Percentiles rank a stretch among this genome's conserved stretches.
Conservation (phyloP, 306 rosid genomes). For the Psophocarpus tetragonolobus region DNA sequence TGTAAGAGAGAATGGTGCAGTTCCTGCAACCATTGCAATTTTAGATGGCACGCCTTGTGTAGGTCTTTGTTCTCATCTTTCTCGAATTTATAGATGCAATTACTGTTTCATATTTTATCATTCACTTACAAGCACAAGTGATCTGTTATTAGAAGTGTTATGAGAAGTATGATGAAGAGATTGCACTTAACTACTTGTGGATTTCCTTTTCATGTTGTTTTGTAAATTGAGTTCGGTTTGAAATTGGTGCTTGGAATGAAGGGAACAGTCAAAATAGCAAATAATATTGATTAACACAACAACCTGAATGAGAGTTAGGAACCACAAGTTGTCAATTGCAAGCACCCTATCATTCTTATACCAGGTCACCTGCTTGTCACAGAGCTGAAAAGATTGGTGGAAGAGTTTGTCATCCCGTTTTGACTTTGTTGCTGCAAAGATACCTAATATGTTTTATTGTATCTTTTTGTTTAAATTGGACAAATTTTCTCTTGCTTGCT, state of each 20-base stretch:
- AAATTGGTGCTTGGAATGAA: background rate
- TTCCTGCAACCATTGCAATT: slow-evolving; percentile 96
- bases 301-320: background rate
- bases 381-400: background rate
- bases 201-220: slow-evolving; percentile 12
- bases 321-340: slow-evolving; percentile 7
- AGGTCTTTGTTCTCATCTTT: slow-evolving; percentile 54
- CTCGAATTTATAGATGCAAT: slow-evolving; percentile 2
- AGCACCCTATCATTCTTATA: slow-evolving; percentile 14
- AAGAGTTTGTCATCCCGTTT: slow-evolving; percentile 18
- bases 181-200: slow-evolving; percentile 8
- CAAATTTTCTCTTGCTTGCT: background rate
- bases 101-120: background rate
- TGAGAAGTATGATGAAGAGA: slow-evolving; percentile 8
- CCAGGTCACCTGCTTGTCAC: background rate
- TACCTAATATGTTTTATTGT: background rate
- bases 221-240: background rate
- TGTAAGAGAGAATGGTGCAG: slow-evolving; percentile 79
- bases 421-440: slow-evolving; percentile 5
- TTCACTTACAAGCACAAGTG: slow-evolving; percentile 2
- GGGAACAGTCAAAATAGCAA: background rate
- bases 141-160: background rate
- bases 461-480: background rate
- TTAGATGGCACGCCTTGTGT: slow-evolving; percentile 82
- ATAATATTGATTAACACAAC: background rate